phyloP scores from a whole-genome alignment of 140 eudicot genomes.

The Oenanthe javanica region DNA sequence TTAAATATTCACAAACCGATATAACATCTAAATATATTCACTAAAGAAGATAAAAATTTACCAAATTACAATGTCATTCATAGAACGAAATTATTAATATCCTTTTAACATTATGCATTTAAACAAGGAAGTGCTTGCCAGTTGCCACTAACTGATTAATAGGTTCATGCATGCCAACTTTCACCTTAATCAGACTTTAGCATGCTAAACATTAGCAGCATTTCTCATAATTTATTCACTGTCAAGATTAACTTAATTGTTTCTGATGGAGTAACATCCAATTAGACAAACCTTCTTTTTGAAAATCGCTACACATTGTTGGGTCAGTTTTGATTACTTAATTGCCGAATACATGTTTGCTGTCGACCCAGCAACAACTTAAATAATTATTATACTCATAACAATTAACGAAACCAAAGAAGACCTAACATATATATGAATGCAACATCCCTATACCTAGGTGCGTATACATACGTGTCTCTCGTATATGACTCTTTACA shows the following conservation, averaged over 20 bases:
- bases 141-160: neutral
- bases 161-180: neutral
- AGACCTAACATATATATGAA: neutral
- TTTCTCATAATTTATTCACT: neutral
- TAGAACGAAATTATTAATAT: no score
- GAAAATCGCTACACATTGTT: neutral
- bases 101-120: no score
- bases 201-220: neutral
- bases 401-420: constrained; percentile 3
- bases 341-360: neutral
- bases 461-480: neutral
- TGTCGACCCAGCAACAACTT: neutral
- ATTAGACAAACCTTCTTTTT: neutral
- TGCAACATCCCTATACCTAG: neutral
- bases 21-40: no score
- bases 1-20: no score
- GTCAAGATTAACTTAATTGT: neutral
- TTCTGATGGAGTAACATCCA: neutral
- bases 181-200: neutral
- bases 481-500: neutral
- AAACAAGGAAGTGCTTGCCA: neutral
- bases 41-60: no score
- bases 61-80: no score
- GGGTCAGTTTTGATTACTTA: neutral
- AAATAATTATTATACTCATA: no score